These are phyloP conservation scores for Phytophthora fragariaefolia DNA, from an alignment of 352 stramenopile genomes.

Conservation along the genomic window DNA sequence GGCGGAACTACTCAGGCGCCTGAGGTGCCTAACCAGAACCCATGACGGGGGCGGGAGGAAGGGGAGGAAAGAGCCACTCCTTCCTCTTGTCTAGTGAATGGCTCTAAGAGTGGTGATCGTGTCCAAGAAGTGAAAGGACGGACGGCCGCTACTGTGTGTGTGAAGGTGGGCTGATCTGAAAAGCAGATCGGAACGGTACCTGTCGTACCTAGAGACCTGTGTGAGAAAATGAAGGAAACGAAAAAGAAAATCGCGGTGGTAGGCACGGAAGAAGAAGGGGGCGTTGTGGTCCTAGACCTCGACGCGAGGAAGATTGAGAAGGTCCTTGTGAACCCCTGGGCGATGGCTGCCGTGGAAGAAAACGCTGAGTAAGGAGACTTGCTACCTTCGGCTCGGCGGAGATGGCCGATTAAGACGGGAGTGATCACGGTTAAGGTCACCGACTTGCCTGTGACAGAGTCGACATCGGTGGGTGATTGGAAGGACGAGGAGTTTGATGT, in stretches of 20 bases:
- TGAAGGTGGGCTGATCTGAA: neutral
- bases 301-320: neutral
- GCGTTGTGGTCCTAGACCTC: neutral
- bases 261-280: neutral
- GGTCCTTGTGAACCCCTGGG: neutral
- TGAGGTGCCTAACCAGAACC: neutral
- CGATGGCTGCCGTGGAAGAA: too few species aligned
- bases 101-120: neutral
- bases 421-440: too few species aligned
- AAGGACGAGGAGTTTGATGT: too few species aligned
- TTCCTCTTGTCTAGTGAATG: conserved; percentile 2
- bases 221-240: neutral
- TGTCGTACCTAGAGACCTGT: neutral
- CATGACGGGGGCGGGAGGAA: neutral
- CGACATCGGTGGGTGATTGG: too few species aligned
- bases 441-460: too few species aligned
- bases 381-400: too few species aligned
- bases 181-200: neutral
- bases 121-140: neutral
- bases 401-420: too few species aligned
- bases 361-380: too few species aligned
- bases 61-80: neutral
- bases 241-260: neutral
- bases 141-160: neutral
- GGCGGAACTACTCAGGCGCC: neutral